A percentile compares a stretch with the other conserved stretches of the same genome.
Conservation (phyloP, 306 rosid species). For the Vicia villosa region DNA sequence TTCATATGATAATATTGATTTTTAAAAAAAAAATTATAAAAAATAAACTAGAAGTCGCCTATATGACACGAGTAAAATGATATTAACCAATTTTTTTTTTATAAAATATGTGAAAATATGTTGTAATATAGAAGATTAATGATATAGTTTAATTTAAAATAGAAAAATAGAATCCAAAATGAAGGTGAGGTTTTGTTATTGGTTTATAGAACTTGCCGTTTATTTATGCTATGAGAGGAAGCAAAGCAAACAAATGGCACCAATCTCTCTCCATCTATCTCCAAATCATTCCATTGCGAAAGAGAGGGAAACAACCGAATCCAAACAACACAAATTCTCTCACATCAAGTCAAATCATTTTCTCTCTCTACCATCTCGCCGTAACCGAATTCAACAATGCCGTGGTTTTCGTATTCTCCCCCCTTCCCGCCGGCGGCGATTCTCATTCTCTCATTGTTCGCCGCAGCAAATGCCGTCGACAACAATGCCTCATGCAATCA, state of each 20-base stretch:
- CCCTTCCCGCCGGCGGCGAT: neutral
- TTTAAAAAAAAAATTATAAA: too few species aligned
- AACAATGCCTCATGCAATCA: constrained; percentile 28
- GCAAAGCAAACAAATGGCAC: neutral
- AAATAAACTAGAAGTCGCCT: too few species aligned
- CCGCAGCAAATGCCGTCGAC: neutral
- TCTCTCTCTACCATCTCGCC: neutral
- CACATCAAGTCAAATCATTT: neutral
- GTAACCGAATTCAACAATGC: constrained; percentile 18
- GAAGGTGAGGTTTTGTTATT: neutral
- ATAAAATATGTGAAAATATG: too few species aligned
- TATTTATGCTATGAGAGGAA: neutral
- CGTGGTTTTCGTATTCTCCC: constrained; percentile 11
- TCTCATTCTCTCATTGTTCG: constrained; percentile 12
- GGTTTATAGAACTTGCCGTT: neutral
- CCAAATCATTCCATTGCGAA: neutral
- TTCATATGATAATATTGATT: too few species aligned
- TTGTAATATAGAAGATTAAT: too few species aligned
- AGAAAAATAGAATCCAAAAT: neutral
- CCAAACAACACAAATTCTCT: neutral
- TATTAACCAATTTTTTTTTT: too few species aligned
- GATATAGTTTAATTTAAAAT: too few species aligned
- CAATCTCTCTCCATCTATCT: neutral
- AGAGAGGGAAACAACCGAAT: neutral
- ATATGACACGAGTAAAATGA: too few species aligned